phyloP scores from a whole-genome alignment of 768 basidiomycete genomes.

The Sarcomyxa edulis region DNA sequence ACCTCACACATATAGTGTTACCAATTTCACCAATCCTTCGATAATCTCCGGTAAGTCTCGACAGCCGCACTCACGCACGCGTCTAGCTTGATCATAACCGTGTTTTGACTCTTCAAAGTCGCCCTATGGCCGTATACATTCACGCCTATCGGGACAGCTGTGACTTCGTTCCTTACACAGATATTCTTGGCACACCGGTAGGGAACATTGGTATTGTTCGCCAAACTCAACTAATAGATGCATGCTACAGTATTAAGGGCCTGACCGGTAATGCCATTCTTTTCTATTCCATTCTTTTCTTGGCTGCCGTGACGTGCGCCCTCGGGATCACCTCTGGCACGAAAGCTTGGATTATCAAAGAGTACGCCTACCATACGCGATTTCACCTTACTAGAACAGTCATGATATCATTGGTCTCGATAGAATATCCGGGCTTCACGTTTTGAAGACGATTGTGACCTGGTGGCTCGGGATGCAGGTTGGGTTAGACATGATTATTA shows the following conservation, averaged over 20 bases:
- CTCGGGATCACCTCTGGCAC: conserved; percentile 4
- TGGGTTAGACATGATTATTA: conserved; percentile 10
- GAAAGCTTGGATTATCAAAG: conserved; percentile 4
- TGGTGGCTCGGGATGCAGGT: conserved; percentile 15
- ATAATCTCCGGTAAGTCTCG: conserved; percentile 12
- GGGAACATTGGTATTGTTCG: neutral
- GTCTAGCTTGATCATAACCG: neutral
- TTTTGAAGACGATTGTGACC: conserved; percentile 8
- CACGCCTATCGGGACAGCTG: conserved; percentile 9
- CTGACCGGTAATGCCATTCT: neutral
- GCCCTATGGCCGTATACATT: conserved; percentile 11
- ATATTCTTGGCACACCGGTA: conserved; percentile 14
- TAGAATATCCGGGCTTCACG: conserved; percentile 5
- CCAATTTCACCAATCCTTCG: conserved; percentile 13
- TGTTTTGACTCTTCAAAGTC: conserved; percentile 2
- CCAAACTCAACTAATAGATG: neutral
- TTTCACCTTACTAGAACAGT: neutral
- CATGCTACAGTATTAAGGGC: conserved; percentile 6
- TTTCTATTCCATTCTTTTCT: conserved; percentile 1
- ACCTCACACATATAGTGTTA: conserved; percentile 13
- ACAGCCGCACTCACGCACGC: neutral
- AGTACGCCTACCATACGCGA: neutral
- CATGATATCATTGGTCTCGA: neutral
- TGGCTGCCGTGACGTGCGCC: neutral
- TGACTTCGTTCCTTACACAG: conserved; percentile 14